Evolutionary conservation across 1,284 basidiomycete genomes (phyloP), one percentile per base, ranked within the genome.

Genomic region (Moesziomyces sp.): DNA sequence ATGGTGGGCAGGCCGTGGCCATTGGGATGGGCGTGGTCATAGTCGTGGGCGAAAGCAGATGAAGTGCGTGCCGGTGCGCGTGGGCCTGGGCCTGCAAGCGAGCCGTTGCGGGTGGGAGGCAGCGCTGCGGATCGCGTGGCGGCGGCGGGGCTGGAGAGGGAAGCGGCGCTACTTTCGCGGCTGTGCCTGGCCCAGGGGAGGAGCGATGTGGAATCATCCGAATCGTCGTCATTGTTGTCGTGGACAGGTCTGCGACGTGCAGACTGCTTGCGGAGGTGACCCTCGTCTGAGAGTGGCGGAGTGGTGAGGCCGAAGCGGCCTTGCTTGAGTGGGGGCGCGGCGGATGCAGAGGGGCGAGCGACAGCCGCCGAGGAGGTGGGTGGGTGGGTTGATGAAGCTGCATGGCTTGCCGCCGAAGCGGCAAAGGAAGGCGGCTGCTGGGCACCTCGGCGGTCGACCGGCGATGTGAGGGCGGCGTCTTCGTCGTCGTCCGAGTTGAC

Each of bases 401-500:
- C 45, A 13, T 19, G 47, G n/a, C 30, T 40, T 14, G 43, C 34
- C n/a, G 48, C 44, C 30, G 38, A 46, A 14, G 59, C 35, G n/a
- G 59, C 52, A 45, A 66, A n/a, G 2, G 59, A 50, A 18, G 66
- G 40, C 18, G 58, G 30, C 5, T 54, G 26, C 26, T 58, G 7
- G 44, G 30, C 3, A 11, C 3, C 14, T 4, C 59, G 63, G 24
- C 59, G 58, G 42, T 62, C 58, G 34, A 65, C 51, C 16, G 63
- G 53, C 2, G 63, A 62, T 0, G 45, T 5, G 42, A 28, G n/a
- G 35, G 46, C 16, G 43, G 50, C 28, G 24, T 67, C 76, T 47
- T 78, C 78, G 47, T 79, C 77, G 34, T 67, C 77, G 45, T 80
- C 78, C 42, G 78, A 80, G 53, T 80, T 76, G 67, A 80, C 74